A percentile compares a stretch with the other conserved stretches of the same genome.
Evolutionary conservation across 768 basidiomycete species (phyloP).

Genomic region (Amanita brunnescens): DNA sequence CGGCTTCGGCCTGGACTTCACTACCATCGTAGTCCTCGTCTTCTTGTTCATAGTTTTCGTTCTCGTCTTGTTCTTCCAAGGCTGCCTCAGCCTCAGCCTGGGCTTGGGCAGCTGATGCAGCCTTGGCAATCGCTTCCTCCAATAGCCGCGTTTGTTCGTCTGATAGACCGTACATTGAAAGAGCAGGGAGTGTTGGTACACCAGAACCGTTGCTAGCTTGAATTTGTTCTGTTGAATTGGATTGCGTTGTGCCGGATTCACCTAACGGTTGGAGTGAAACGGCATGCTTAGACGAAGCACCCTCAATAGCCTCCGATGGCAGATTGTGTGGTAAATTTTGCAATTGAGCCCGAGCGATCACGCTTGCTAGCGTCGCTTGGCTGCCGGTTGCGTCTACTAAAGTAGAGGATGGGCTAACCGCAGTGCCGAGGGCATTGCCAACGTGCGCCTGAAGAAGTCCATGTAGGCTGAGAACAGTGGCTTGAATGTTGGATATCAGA

Average conservation of each 20-base stretch:
- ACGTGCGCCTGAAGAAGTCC: constrained; percentile 49
- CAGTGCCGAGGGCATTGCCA: constrained; percentile 42
- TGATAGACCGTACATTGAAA: constrained; percentile 65
- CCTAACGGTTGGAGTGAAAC: constrained; percentile 10
- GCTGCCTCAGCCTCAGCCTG: constrained; percentile 76
- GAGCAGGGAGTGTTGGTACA: constrained; percentile 23
- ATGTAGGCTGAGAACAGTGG: constrained; percentile 45
- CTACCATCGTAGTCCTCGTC: constrained; percentile 38
- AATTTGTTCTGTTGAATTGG: not conserved
- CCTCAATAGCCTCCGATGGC: not conserved
- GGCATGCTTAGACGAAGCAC: constrained; percentile 7
- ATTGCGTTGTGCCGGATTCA: not conserved
- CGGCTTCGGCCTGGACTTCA: constrained; percentile 23
- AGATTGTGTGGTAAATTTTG: constrained; percentile 26
- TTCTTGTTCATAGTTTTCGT: constrained; percentile 33
- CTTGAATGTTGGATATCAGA: constrained; percentile 41
- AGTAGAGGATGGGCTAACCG: constrained; percentile 21
- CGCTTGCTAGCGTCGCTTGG: constrained; percentile 62
- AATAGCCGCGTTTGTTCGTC: constrained; percentile 63
- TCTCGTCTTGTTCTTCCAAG: constrained; percentile 57
- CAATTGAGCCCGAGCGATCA: constrained; percentile 62
- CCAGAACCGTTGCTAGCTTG: not conserved
- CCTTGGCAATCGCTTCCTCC: constrained; percentile 67
- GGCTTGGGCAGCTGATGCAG: constrained; percentile 65
- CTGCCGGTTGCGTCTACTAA: constrained; percentile 40